Conservation (phyloP, 192 early-diverging fungal species). For the Obelidium mucronatum region DNA sequence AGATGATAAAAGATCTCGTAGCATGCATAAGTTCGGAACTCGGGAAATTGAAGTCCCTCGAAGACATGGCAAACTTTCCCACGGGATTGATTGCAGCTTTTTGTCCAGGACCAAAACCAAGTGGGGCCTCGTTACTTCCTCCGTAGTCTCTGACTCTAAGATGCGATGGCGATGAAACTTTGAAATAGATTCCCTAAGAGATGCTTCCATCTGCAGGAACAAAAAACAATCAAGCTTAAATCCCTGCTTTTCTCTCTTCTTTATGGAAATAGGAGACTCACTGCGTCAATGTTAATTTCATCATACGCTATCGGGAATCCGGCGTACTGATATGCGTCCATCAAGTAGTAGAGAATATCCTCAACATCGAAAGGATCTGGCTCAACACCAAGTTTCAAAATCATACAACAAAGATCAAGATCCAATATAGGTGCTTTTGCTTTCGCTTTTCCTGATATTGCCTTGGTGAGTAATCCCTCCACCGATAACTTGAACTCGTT, state of each 20-base stretch:
- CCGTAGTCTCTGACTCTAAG: neutral
- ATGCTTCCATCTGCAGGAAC: constrained; percentile 33
- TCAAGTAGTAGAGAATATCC: constrained; percentile 72
- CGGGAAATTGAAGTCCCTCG: constrained; percentile 78
- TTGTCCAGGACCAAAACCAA: constrained; percentile 88
- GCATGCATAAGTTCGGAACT: constrained; percentile 76
- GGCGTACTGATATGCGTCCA: constrained; percentile 67
- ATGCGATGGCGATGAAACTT: constrained; percentile 31
- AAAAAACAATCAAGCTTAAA: constrained; percentile 24
- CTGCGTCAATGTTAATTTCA: constrained; percentile 56
- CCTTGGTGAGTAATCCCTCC: constrained; percentile 58
- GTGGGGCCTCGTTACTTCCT: constrained; percentile 65
- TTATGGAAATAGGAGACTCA: constrained; percentile 37
- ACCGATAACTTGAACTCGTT: constrained; percentile 57
- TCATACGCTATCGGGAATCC: constrained; percentile 62
- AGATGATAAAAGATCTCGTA: constrained; percentile 51
- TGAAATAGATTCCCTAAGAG: constrained; percentile 37
- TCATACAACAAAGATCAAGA: constrained; percentile 57
- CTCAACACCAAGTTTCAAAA: constrained; percentile 62
- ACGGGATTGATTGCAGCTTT: constrained; percentile 82
- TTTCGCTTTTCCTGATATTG: constrained; percentile 39
- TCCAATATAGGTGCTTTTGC: constrained; percentile 62
- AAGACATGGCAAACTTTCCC: constrained; percentile 85
- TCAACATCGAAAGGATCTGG: constrained; percentile 66
- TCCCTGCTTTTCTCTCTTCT: constrained; percentile 10